Evolutionary conservation across 176 grass and related monocot species (phyloP).

Genomic region (Aegilops sharonensis): DNA sequence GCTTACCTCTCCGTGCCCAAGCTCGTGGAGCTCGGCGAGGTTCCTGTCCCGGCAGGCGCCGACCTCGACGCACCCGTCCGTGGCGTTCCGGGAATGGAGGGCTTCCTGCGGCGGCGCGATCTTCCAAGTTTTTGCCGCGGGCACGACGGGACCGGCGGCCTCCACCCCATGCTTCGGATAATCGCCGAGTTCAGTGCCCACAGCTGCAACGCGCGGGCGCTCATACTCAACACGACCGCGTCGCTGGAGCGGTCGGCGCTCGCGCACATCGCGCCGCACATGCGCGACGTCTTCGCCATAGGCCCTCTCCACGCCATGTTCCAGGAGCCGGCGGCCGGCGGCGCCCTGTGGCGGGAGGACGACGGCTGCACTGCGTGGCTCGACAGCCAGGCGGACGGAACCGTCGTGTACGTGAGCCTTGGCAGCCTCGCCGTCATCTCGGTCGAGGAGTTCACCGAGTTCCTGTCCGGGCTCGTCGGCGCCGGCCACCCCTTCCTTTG

Average conservation of each 20-base stretch:
- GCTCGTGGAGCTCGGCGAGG: neutral
- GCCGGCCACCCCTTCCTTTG: neutral
- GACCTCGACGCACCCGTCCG: neutral
- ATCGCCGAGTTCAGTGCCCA: neutral
- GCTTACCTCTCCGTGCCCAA: neutral
- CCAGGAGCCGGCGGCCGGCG: neutral
- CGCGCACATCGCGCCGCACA: neutral
- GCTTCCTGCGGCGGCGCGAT: neutral
- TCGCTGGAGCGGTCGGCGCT: neutral
- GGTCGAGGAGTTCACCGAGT: neutral
- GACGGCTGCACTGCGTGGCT: slow-evolving; percentile 6
- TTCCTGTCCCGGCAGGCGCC: neutral
- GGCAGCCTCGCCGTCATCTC: neutral
- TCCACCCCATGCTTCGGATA: neutral
- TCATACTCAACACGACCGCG: neutral
- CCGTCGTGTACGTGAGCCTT: neutral
- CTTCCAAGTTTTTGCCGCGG: neutral
- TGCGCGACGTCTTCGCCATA: neutral
- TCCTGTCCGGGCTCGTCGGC: neutral
- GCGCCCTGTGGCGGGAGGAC: neutral
- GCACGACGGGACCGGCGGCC: neutral
- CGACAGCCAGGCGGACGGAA: neutral
- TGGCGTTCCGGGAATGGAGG: neutral
- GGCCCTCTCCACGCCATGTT: neutral
- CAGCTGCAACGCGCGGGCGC: neutral